Base-by-base conservation (phyloP, 257 asterid genomes). In the Mitragyna speciosa region DNA sequence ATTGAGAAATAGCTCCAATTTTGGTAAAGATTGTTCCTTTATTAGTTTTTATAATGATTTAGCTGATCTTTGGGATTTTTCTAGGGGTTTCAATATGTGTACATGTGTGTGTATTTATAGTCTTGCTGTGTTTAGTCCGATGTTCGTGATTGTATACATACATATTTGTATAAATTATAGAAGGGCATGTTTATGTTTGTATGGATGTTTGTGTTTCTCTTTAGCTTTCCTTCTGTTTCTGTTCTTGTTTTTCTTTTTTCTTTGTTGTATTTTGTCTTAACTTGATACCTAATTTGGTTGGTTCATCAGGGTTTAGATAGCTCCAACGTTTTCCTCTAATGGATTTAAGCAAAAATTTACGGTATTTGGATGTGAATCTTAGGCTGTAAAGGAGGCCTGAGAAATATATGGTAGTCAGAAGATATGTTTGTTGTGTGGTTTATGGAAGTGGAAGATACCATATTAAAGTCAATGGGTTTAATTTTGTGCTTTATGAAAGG, bases 231-330 rank as follows among this genome's bases (percentile, higher is more conserved):
- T 58, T 14, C 64, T 70, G 33, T 70, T 10, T 47, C 31, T n/a
- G 5, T 39, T 43, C 20, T 66, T 66, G 22, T 33, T 64, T 64
- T 64, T 9, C 41, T 22, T 8, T 14, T 15, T n/a, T 45, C 9
- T 48, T 1, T 1, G 22, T 49, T 7, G 10, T 1, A 2, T 49
- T 48, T 48, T 48, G 11, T 28, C 3, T 54, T 26, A 16, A 71
- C 47, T 65, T 58, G 48, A 19, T 79, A n/a, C 30, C 45, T 63
- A 56, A 58, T 78, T 43, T 54, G 72, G 56, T 43, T 69, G 26
- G 49, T 52, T 43, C 41, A 81, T 47, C 28, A 26, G 61, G 75
- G 69, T 39, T 31, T 76, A 26, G 45, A 8, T 67, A 14, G 36
- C 59, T 73, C 22, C 17, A 45, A 22, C 1, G 6, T 76, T 68